Base-by-base conservation (phyloP, 768 basidiomycete genomes). In the Sutorius australiensis region DNA sequence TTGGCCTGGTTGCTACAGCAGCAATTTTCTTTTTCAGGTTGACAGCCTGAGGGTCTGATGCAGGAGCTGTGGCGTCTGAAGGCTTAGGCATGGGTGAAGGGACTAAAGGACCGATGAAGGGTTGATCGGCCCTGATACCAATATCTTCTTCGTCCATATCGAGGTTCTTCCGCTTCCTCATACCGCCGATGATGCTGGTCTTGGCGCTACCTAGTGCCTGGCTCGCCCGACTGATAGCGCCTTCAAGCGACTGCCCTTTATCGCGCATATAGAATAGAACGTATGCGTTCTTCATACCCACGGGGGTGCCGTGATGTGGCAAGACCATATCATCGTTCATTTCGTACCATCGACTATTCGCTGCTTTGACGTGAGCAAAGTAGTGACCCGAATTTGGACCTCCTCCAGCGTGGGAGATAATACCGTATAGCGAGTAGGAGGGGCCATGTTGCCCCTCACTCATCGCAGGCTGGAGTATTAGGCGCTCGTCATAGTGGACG, bases 351-450 rank as follows among this genome's bases (percentile, higher is more conserved):
- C 73, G 73, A 11, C 83, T 86, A 32, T 80, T 73, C 33, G 76
- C 77, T 37, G 82, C 77, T 67, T 85, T 90, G 62, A 97, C 83
- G 61, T 82, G 86, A 16, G 95, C 87, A 58, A 83, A 92, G 71
- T 99, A 99, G 70, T 99, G 97, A 5, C 97, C 97, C 2, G 90
- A 95, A 64, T 97, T 91, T 13, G 95, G 92, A 6, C 94, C 93
- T 38, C 83, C 78, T 48, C 97, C 97, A 11, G 89, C 90, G 67
- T 99, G 97, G 59, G 85, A 92, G 50, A 98, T 90, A 55, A 98
- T 83, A 30, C 89, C 95, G 67, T 93, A 97, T 3, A 99, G 73
- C 2, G 86, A 83, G 71, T 99, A 99, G 27, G 77, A 73, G 5
- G 89, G 89, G 2, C 86, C 86, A 60, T 79, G 82, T 67, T 85